These are phyloP conservation scores for Candida nitratophila DNA, from an alignment of 805 yeast genomes.

Conservation along the genomic window DNA sequence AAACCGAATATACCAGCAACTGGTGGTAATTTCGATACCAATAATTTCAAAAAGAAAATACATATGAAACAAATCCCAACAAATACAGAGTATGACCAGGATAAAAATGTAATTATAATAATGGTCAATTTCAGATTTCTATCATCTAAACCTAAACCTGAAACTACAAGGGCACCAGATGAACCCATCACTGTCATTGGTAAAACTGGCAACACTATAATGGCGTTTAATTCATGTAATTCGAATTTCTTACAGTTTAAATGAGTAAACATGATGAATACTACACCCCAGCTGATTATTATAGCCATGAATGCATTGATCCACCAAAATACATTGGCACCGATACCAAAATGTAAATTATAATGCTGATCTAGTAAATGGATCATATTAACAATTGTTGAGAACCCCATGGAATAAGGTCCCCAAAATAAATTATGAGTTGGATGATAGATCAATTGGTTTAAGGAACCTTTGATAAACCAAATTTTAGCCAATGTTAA, in stretches of 20 bases:
- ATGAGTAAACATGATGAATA: conserved; percentile 37
- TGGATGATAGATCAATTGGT: conserved; percentile 30
- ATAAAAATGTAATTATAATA: conserved; percentile 43
- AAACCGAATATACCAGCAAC: conserved; percentile 47
- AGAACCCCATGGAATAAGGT: conserved; percentile 74
- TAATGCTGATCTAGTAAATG: conserved; percentile 31
- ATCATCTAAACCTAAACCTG: conserved; percentile 30
- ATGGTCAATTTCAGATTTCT: conserved; percentile 41
- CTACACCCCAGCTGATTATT: conserved; percentile 50
- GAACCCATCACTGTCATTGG: conserved; percentile 69
- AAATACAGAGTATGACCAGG: conserved; percentile 68
- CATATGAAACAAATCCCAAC: conserved; percentile 51
- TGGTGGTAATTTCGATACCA: conserved; percentile 51
- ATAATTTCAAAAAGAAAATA: conserved; percentile 52
- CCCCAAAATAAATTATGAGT: conserved; percentile 59
- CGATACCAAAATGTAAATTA: conserved; percentile 23
- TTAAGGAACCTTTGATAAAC: conserved; percentile 18
- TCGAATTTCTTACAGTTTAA: conserved; percentile 24
- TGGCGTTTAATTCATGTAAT: conserved; percentile 37
- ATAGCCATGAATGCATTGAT: conserved; percentile 47
- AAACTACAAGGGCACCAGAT: conserved; percentile 48
- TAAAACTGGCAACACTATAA: conserved; percentile 66
- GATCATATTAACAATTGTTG: conserved; percentile 54
- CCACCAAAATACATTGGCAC: conserved; percentile 63
- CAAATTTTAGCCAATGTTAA: conserved; percentile 30